These are phyloP conservation scores for Deinandra increscens DNA, from an alignment of 129 eudicot genomes.

Conservation along the genomic window DNA sequence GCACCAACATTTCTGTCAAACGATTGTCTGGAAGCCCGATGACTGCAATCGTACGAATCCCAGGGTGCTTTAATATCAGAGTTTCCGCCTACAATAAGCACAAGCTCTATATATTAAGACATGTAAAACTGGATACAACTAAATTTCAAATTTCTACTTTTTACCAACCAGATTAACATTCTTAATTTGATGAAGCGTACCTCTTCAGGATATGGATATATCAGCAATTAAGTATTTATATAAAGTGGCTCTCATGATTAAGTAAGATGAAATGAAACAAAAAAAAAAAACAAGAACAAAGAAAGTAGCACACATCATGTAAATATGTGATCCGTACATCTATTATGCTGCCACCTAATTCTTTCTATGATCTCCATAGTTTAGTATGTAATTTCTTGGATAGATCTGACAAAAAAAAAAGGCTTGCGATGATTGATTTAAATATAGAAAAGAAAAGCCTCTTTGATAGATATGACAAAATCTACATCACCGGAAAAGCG, in stretches of 20 bases:
- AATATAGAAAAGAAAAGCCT: background rate
- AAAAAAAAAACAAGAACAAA: no score
- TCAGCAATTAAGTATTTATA: no score
- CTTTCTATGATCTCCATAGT: background rate
- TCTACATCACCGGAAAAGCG: background rate
- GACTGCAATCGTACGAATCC: slow-evolving; percentile 47
- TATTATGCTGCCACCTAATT: background rate
- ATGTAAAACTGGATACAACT: background rate
- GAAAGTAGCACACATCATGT: no score
- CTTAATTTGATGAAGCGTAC: slow-evolving; percentile 25
- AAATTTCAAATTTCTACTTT: background rate
- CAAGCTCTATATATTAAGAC: slow-evolving; percentile 49
- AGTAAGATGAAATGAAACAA: no score
- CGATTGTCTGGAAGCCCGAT: slow-evolving; percentile 74
- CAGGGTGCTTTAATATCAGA: slow-evolving; percentile 67
- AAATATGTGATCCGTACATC: background rate
- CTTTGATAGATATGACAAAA: background rate
- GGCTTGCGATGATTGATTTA: background rate
- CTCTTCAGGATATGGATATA: slow-evolving; percentile 99
- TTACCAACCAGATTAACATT: background rate
- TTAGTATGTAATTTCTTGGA: background rate
- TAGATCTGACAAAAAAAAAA: background rate
- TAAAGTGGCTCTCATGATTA: no score
- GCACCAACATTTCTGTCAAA: slow-evolving; percentile 76
- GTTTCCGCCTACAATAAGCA: no score